Percentiles rank a stretch among this genome's conserved stretches.
Evolutionary conservation across 1,284 basidiomycete genomes (phyloP).

Genomic region (Anthracocystis panici-leucophaei): DNA sequence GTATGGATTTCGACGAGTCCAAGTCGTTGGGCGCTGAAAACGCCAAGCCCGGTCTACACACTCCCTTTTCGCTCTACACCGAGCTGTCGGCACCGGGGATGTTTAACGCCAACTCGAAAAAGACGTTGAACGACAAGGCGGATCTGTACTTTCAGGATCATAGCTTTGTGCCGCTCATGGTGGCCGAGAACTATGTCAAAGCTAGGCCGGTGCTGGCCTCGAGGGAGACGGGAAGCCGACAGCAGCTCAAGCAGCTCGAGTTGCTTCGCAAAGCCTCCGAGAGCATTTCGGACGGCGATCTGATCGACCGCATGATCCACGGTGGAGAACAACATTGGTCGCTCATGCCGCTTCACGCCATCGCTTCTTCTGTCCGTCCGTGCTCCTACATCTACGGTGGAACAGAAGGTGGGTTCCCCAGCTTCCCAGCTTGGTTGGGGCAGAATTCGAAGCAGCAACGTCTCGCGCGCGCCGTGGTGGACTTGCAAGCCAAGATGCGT

Average conservation of each 20-base stretch:
- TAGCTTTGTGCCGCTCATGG: conserved; percentile 91
- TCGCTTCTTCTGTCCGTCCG: conserved; percentile 83
- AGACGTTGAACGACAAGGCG: conserved; percentile 90
- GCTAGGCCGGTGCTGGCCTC: conserved; percentile 72
- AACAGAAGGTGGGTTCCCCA: conserved; percentile 54
- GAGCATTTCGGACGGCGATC: conserved; percentile 92
- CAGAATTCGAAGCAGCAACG: conserved; percentile 94
- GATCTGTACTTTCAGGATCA: conserved; percentile 97
- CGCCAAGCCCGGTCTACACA: conserved; percentile 79
- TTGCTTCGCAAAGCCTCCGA: conserved; percentile 81
- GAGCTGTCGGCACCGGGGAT: conserved; percentile 88
- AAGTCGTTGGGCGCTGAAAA: conserved; percentile 84
- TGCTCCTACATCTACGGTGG: conserved; percentile 60
- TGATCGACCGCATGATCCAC: conserved; percentile 94
- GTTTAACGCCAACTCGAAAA: conserved; percentile 83
- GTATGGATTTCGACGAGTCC: conserved; percentile 76
- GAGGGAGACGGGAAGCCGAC: conserved; percentile 53
- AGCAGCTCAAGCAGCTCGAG: conserved; percentile 78
- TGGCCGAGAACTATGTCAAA: conserved; percentile 77
- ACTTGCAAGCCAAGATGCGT: conserved; percentile 95
- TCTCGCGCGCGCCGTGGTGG: conserved; percentile 82
- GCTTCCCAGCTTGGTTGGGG: conserved; percentile 76
- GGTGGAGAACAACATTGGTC: conserved; percentile 90
- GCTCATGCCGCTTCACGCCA: conserved; percentile 91
- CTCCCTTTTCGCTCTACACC: conserved; percentile 74